Percentiles rank a stretch among this genome's conserved stretches.
Evolutionary conservation across 768 basidiomycete genomes (phyloP).

Genomic region (Naematelia aurantialba): DNA sequence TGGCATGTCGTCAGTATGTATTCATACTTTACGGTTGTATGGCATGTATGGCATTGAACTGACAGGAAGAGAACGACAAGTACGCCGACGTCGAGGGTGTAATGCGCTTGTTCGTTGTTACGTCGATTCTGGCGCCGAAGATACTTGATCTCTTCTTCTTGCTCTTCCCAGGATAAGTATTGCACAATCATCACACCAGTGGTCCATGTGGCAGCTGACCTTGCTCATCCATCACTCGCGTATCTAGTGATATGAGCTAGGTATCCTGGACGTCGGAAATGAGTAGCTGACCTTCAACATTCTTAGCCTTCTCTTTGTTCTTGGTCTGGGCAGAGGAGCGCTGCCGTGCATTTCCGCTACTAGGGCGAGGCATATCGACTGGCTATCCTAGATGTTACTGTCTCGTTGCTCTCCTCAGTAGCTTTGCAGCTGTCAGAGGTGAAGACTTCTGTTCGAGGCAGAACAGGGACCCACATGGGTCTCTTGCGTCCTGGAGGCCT

Average conservation of each 20-base stretch:
- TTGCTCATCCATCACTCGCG: neutral
- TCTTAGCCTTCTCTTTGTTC: conserved; percentile 6
- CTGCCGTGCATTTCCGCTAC: conserved; percentile 12
- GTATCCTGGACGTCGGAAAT: neutral
- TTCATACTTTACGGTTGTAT: neutral
- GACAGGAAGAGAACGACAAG: conserved; percentile 23
- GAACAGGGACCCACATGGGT: neutral
- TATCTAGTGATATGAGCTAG: neutral
- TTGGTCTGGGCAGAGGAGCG: conserved; percentile 22
- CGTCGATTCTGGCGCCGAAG: conserved; percentile 19
- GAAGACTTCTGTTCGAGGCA: no score
- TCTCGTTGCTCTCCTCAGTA: no score
- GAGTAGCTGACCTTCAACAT: conserved; percentile 9
- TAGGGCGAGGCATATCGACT: neutral
- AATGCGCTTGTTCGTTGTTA: conserved; percentile 24
- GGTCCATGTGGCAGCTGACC: no score
- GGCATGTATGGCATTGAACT: no score
- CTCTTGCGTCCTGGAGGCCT: neutral
- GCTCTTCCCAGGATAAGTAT: conserved; percentile 16
- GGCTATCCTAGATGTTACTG: neutral
- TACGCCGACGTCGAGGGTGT: conserved; percentile 28
- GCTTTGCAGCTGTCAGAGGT: no score
- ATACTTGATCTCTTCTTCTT: conserved; percentile 29
- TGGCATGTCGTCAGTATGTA: conserved; percentile 4
- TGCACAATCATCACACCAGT: neutral